Evolutionary conservation across 2,329 filamentous ascomycete species (phyloP).

Genomic region (Talaromyces sp.): DNA sequence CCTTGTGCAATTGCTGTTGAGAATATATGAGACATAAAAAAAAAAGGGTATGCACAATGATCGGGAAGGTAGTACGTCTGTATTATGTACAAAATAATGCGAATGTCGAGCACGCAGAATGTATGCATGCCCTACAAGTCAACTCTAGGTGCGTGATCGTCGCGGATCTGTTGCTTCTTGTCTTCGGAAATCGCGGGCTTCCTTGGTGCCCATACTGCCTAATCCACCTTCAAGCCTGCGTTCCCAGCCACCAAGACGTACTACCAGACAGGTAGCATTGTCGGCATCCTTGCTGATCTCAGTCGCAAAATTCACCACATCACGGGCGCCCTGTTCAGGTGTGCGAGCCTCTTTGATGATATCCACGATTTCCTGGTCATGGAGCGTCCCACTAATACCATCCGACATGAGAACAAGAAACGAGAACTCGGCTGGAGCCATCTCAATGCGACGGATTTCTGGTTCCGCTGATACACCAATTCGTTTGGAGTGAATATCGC

Average conservation of each 20-base stretch:
- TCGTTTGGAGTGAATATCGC: conserved; percentile 86
- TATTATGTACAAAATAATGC: conserved; percentile 1
- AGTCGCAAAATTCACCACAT: conserved; percentile 81
- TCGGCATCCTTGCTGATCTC: conserved; percentile 69
- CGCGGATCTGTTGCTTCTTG: conserved; percentile 79
- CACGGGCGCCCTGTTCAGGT: conserved; percentile 76
- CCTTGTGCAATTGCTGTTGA: background rate
- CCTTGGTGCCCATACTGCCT: conserved; percentile 86
- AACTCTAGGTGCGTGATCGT: conserved; percentile 54
- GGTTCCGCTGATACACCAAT: conserved; percentile 94
- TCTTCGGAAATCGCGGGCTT: conserved; percentile 79
- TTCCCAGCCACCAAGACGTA: conserved; percentile 64
- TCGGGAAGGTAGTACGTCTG: background rate
- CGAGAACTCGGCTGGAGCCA: conserved; percentile 78
- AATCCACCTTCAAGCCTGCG: conserved; percentile 71
- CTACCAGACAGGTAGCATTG: conserved; percentile 63
- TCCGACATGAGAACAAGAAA: conserved; percentile 89
- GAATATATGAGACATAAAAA: background rate
- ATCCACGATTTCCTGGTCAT: conserved; percentile 94
- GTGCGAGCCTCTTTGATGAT: conserved; percentile 91
- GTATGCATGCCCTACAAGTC: background rate
- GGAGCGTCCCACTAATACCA: conserved; percentile 79
- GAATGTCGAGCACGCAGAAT: background rate
- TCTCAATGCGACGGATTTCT: conserved; percentile 74
- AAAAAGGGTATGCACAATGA: background rate